Evolutionary conservation across 2,329 filamentous ascomycete species (phyloP), one percentile per base, ranked within the genome.

Genomic region (Tolypocladium album): DNA sequence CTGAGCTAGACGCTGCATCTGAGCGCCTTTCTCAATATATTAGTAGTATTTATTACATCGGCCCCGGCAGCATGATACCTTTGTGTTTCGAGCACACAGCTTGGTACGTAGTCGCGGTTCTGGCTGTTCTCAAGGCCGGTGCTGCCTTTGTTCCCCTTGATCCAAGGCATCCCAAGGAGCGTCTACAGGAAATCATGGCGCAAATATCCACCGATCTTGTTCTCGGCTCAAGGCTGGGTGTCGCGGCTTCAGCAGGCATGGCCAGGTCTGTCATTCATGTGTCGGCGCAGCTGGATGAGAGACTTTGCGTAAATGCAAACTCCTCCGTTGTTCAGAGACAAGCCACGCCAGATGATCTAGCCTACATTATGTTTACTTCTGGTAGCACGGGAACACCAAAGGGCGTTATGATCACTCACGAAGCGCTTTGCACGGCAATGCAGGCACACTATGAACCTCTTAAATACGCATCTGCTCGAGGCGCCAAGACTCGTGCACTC

Each of bases 1-100:
- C 11, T 8, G 56, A 31, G 20, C 27, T 57, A 13, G 56, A 57
- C 20, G 56, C 38, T 12, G 27, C 56, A 20, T 45, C 56, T 11
- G 39, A 31, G 4, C 56, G 56, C 13, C 56, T 57, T 3, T 40
- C 56, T n/a, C 31, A n/a, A 1, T 38, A 61, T 31, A 24, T 61
- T 47, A 17, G 52, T 38, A 38, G n/a, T 36, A 31, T 52, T 24
- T 27, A n/a, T 39, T 17, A 57, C 31, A 57, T 57, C 4, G 56
- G 56, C 3, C 56, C 38, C 17, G 56, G 56, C 3, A 57, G 56
- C 24, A 45, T 42, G 56, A 24, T 57, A 22, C 56, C 56, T 36
- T 45, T 59, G 20, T 59, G 58, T 36, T 59, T 59, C 11, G 58
- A 59, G 13, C 50, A 59, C 27, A 36, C 58, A 5, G 58, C 58